These are phyloP conservation scores for Fusarium pseudonygamai DNA, from an alignment of 2,329 filamentous ascomycete species.

Conservation along the genomic window DNA sequence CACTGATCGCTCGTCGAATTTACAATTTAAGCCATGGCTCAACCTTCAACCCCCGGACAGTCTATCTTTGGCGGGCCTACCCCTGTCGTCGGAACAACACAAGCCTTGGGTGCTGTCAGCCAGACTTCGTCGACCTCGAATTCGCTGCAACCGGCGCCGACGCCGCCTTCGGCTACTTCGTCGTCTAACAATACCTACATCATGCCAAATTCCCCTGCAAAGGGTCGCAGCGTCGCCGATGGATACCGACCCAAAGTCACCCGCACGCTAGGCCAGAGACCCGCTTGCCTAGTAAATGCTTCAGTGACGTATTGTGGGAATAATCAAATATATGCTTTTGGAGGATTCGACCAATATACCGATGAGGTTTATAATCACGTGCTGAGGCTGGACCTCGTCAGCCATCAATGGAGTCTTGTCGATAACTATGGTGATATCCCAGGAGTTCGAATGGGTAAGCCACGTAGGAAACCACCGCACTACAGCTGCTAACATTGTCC, in stretches of 20 bases:
- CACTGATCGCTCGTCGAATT: slow-evolving; percentile 29
- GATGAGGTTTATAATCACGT: slow-evolving; percentile 99
- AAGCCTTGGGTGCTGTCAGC: slow-evolving; percentile 37
- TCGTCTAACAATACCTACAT: slow-evolving; percentile 84
- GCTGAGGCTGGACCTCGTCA: slow-evolving; percentile 84
- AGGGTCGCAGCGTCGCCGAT: slow-evolving; percentile 71
- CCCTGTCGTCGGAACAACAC: slow-evolving; percentile 40
- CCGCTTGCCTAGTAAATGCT: slow-evolving; percentile 95
- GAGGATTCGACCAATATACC: slow-evolving; percentile 97
- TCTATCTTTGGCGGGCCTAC: slow-evolving; percentile 60
- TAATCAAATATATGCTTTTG: slow-evolving; percentile 97
- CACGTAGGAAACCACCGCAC: background rate
- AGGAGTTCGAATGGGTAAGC: slow-evolving; percentile 91
- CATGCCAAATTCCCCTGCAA: slow-evolving; percentile 86
- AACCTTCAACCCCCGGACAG: slow-evolving; percentile 57
- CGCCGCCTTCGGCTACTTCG: slow-evolving; percentile 43
- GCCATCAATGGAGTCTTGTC: slow-evolving; percentile 92
- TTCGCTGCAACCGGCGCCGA: slow-evolving; percentile 38
- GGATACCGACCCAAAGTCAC: slow-evolving; percentile 87
- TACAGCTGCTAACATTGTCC: slow-evolving; percentile 8
- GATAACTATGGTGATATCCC: slow-evolving; percentile 99
- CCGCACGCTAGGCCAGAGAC: slow-evolving; percentile 80
- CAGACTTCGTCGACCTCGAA: slow-evolving; percentile 43
- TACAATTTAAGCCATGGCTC: slow-evolving; percentile 51
- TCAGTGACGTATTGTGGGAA: slow-evolving; percentile 99